Percentiles rank a stretch among this genome's conserved stretches.
Conservation (phyloP, 73 alveolate genomes). For the Paramecium sonneborni region DNA sequence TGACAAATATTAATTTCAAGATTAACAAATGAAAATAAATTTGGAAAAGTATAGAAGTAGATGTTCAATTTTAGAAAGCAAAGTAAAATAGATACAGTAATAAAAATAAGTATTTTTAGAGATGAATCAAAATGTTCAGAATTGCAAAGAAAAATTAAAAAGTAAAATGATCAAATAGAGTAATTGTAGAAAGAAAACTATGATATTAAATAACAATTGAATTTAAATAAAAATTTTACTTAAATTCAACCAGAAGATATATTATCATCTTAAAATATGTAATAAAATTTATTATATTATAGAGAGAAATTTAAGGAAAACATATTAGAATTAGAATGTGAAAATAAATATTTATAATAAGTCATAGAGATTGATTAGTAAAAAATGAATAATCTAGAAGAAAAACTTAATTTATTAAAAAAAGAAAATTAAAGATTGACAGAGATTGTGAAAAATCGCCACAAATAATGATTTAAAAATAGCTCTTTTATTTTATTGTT, state of each 20-base stretch:
- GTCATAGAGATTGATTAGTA: neutral
- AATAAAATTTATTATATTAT: neutral
- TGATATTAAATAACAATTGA: neutral
- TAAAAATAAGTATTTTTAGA: neutral
- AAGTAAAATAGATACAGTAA: neutral
- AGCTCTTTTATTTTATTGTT: neutral
- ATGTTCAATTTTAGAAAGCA: neutral
- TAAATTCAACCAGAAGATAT: neutral
- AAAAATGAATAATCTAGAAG: conserved; percentile 2
- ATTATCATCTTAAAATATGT: neutral
- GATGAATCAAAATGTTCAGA: conserved; percentile 12
- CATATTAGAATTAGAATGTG: neutral
- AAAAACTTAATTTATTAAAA: neutral
- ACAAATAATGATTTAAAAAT: neutral
- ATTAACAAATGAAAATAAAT: neutral
- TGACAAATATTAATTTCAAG: neutral
- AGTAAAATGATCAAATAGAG: neutral
- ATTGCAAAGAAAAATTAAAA: neutral
- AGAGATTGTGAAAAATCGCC: conserved; percentile 12
- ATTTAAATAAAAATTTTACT: neutral
- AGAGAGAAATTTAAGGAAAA: neutral
- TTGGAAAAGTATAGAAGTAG: neutral
- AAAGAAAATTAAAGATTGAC: conserved; percentile 42
- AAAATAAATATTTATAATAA: neutral
- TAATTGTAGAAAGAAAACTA: neutral